phyloP scores from a whole-genome alignment of 2,329 filamentous ascomycete genomes.

The Arthrinium puccinioides region DNA sequence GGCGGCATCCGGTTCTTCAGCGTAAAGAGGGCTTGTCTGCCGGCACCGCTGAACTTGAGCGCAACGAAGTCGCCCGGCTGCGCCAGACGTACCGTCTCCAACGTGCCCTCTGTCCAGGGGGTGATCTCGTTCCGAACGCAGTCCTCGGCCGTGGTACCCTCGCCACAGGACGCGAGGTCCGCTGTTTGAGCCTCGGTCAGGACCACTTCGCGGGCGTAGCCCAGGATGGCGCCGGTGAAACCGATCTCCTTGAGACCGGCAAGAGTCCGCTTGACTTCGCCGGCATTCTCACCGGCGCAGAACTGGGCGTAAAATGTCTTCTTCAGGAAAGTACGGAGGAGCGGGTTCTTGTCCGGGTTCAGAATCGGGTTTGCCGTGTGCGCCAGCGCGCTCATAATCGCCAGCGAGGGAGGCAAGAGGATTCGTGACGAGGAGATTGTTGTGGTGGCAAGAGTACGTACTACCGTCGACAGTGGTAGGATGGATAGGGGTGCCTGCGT shows the following conservation, averaged over 20 bases:
- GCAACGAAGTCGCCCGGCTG: slow-evolving; percentile 62
- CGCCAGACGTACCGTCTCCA: slow-evolving; percentile 68
- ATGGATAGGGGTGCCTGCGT: slow-evolving; percentile 47
- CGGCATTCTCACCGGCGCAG: slow-evolving; percentile 70
- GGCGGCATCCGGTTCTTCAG: slow-evolving; percentile 58
- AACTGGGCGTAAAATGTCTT: slow-evolving; percentile 87
- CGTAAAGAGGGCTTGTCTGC: slow-evolving; percentile 60
- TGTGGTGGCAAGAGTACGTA: slow-evolving; percentile 64
- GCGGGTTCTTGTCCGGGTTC: slow-evolving; percentile 66
- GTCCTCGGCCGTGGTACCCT: slow-evolving; percentile 39
- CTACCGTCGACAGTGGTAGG: slow-evolving; percentile 57
- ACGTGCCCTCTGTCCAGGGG: slow-evolving; percentile 66
- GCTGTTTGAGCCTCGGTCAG: slow-evolving; percentile 47
- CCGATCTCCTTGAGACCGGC: slow-evolving; percentile 63
- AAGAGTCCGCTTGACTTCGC: slow-evolving; percentile 62
- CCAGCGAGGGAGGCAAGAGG: slow-evolving; percentile 63
- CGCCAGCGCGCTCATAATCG: slow-evolving; percentile 61
- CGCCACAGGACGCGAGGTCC: slow-evolving; percentile 34
- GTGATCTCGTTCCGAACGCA: slow-evolving; percentile 53
- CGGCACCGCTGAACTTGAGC: slow-evolving; percentile 77
- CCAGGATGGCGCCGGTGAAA: slow-evolving; percentile 76
- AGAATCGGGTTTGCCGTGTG: slow-evolving; percentile 59
- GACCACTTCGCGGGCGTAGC: slow-evolving; percentile 78
- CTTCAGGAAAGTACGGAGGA: slow-evolving; percentile 65
- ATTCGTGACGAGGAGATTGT: slow-evolving; percentile 62